These are phyloP conservation scores for Schizothecium vesticola DNA, from an alignment of 495 filamentous ascomycete species.

Conservation along the genomic window DNA sequence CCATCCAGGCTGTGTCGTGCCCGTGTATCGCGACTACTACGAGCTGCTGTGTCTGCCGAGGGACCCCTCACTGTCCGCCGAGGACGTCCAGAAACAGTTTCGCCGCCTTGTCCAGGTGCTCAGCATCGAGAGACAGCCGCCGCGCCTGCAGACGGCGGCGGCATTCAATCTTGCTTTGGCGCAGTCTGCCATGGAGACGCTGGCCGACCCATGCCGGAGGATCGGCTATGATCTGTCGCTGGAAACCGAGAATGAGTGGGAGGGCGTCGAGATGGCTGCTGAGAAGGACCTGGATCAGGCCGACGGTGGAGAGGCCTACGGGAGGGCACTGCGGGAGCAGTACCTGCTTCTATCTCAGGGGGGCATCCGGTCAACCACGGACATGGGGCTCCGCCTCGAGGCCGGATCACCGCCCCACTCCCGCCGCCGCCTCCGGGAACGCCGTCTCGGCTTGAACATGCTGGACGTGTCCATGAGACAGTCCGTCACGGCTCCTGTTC, in stretches of 20 bases:
- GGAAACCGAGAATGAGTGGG: constrained; percentile 37
- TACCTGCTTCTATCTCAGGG: constrained; percentile 17
- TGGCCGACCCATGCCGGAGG: constrained; percentile 51
- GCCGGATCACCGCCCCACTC: constrained; percentile 2
- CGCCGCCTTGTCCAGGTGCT: constrained; percentile 50
- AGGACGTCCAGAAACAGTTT: constrained; percentile 50
- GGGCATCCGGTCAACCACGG: constrained; percentile 14
- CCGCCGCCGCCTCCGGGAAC: background rate
- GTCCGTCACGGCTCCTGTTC: constrained; percentile 32
- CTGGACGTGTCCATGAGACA: constrained; percentile 33
- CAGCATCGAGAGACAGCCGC: constrained; percentile 54
- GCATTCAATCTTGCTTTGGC: constrained; percentile 45
- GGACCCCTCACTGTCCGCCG: constrained; percentile 40
- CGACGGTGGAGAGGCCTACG: constrained; percentile 1
- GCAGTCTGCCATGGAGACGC: constrained; percentile 49
- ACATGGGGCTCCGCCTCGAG: constrained; percentile 19
- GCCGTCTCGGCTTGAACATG: constrained; percentile 1
- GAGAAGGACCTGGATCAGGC: background rate
- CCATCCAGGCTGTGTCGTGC: background rate
- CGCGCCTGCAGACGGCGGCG: constrained; percentile 42
- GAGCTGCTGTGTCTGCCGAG: constrained; percentile 45
- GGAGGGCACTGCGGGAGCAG: constrained; percentile 16
- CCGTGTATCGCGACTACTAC: constrained; percentile 43
- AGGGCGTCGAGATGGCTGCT: background rate
- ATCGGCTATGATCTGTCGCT: constrained; percentile 47